Evolutionary conservation across 1,284 basidiomycete genomes (phyloP).

Genomic region (Cryptococcus jaspeensis): DNA sequence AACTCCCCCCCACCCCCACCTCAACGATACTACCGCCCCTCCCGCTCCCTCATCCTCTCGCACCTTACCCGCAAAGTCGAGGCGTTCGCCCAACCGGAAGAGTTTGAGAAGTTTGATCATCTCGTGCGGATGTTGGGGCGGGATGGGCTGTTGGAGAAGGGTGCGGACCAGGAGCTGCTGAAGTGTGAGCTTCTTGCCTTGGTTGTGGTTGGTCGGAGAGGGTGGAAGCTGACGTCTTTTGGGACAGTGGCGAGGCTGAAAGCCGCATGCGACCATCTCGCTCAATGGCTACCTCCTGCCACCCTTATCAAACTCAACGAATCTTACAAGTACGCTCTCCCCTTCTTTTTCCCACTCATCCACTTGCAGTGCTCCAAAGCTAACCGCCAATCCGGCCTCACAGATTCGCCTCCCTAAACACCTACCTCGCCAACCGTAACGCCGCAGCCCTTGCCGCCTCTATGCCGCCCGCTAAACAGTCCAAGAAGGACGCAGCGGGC

Average conservation of each 20-base stretch:
- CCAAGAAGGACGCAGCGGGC: conserved; percentile 20
- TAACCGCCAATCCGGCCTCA: too few species aligned
- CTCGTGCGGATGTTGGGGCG: conserved; percentile 33
- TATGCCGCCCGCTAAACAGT: conserved; percentile 12
- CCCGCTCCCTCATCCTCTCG: conserved; percentile 17
- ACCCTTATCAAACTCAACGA: conserved; percentile 11
- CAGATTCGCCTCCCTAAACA: conserved; percentile 29
- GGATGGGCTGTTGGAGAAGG: conserved; percentile 34
- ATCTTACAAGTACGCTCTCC: conserved; percentile 36
- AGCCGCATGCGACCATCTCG: conserved; percentile 33
- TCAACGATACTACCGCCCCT: conserved; percentile 39
- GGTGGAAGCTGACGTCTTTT: background rate
- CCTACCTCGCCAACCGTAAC: conserved; percentile 31
- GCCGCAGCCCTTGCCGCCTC: conserved; percentile 36
- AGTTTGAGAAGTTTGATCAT: conserved; percentile 44
- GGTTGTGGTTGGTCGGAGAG: too few species aligned
- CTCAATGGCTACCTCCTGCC: conserved; percentile 29
- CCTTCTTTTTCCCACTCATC: background rate
- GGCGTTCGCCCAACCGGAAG: conserved; percentile 24
- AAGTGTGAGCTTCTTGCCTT: conserved; percentile 20
- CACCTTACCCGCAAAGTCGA: conserved; percentile 36
- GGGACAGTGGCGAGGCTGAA: conserved; percentile 28
- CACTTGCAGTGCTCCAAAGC: background rate
- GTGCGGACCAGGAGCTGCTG: conserved; percentile 20
- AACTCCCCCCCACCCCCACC: conserved; percentile 5